phyloP scores from a whole-genome alignment of 148 eudicot genomes.

The Arbutus unedo region DNA sequence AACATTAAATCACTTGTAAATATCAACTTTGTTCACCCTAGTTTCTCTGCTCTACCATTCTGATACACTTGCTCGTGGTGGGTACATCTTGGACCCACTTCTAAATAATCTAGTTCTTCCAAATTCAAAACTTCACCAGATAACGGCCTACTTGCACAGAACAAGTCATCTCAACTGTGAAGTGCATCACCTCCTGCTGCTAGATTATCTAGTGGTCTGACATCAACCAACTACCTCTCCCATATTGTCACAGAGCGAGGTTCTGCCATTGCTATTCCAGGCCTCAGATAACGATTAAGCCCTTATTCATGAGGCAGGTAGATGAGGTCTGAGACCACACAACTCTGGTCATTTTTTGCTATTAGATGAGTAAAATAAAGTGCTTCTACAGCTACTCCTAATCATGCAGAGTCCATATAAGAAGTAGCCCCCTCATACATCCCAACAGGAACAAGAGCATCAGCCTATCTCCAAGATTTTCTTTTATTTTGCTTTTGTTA shows the following conservation, averaged over 20 bases:
- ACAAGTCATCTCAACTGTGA: background rate
- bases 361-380: background rate
- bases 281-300: background rate
- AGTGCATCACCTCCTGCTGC: background rate
- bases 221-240: background rate
- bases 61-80: background rate
- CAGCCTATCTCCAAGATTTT: background rate
- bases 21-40: background rate
- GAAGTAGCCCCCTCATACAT: background rate
- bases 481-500: background rate
- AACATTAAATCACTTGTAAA: background rate
- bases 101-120: background rate
- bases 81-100: background rate
- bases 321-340: background rate
- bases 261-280: background rate
- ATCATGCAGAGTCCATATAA: background rate
- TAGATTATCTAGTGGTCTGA: background rate
- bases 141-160: background rate
- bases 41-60: background rate
- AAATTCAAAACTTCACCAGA: background rate
- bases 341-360: background rate
- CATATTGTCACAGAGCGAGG: background rate
- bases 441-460: background rate
- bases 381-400: background rate
- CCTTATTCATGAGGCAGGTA: background rate